phyloP scores from a whole-genome alignment of 768 basidiomycete genomes.

The Xanthoconium purpureum region DNA sequence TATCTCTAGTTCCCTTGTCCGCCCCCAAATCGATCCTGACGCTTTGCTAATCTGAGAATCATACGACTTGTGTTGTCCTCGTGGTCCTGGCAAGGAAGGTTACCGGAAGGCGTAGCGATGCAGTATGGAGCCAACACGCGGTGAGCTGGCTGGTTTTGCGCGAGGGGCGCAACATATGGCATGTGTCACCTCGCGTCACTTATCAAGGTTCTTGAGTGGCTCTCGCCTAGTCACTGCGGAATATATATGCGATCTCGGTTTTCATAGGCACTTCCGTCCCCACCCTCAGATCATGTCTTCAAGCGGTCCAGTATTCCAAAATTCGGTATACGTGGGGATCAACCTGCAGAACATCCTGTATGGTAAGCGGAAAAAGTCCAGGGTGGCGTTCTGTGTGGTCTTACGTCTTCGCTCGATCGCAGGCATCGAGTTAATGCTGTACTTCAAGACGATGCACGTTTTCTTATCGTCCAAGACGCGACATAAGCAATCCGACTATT shows the following conservation, averaged over 20 bases:
- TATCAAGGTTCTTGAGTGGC: not conserved
- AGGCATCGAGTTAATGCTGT: slow-evolving; percentile 27
- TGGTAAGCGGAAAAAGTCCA: slow-evolving; percentile 7
- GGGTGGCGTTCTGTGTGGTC: not conserved
- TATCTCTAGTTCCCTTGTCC: not conserved
- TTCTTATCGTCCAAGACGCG: slow-evolving; percentile 4
- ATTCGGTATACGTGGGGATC: slow-evolving; percentile 24
- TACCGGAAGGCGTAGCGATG: not conserved
- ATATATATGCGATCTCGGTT: slow-evolving; percentile 4
- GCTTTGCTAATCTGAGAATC: not conserved
- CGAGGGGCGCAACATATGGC: not conserved
- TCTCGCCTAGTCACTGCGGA: not conserved
- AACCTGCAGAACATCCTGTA: slow-evolving; percentile 26
- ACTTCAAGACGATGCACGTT: slow-evolving; percentile 23
- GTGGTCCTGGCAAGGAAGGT: not conserved
- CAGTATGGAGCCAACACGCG: not conserved
- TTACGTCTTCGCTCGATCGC: not conserved
- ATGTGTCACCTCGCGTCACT: not conserved
- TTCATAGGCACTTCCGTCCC: not conserved
- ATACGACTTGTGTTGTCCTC: no score
- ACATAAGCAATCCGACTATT: slow-evolving; percentile 8
- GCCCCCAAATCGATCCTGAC: not conserved
- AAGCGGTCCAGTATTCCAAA: slow-evolving; percentile 18
- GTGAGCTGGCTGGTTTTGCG: not conserved
- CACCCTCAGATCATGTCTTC: slow-evolving; percentile 14